A percentile compares a stretch with the other conserved stretches of the same genome.
Evolutionary conservation across 1,284 basidiomycete genomes (phyloP).

Genomic region (Cutaneotrichosporon cyanovorans): DNA sequence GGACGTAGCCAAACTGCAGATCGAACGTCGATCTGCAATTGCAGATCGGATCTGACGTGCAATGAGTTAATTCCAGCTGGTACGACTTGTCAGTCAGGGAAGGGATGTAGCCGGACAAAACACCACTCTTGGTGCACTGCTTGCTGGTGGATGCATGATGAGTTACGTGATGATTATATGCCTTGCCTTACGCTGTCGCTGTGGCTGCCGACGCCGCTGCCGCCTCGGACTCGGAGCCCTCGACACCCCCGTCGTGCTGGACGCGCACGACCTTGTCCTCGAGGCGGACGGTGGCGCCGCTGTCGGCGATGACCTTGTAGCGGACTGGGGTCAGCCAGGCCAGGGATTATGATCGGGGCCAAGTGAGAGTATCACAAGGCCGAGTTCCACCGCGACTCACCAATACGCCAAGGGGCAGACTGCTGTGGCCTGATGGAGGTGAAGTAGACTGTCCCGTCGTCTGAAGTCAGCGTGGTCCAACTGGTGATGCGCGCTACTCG

Average conservation of each 20-base stretch:
- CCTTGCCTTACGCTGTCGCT: not conserved
- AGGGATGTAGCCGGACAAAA: too few species aligned
- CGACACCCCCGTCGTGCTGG: not conserved
- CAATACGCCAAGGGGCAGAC: slow-evolving; percentile 41
- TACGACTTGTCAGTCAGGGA: too few species aligned
- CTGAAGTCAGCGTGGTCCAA: slow-evolving; percentile 17
- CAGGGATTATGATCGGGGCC: not conserved
- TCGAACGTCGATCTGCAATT: too few species aligned
- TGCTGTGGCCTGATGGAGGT: slow-evolving; percentile 44
- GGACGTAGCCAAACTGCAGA: too few species aligned
- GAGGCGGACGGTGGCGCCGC: slow-evolving; percentile 36
- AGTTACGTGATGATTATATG: not conserved
- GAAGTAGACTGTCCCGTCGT: slow-evolving; percentile 44
- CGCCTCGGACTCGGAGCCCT: not conserved
- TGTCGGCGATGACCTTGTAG: slow-evolving; percentile 45
- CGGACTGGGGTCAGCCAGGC: slow-evolving; percentile 29
- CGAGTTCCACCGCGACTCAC: slow-evolving; percentile 15
- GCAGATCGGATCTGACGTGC: too few species aligned
- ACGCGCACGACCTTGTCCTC: slow-evolving; percentile 23
- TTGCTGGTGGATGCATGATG: not conserved
- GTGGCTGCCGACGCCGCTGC: not conserved
- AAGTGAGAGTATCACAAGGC: not conserved
- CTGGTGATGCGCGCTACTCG: too few species aligned
- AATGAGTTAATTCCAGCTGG: too few species aligned
- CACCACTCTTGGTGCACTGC: too few species aligned